Conservation (phyloP, 192 early-diverging fungal species). For the Entomortierella lignicola region DNA sequence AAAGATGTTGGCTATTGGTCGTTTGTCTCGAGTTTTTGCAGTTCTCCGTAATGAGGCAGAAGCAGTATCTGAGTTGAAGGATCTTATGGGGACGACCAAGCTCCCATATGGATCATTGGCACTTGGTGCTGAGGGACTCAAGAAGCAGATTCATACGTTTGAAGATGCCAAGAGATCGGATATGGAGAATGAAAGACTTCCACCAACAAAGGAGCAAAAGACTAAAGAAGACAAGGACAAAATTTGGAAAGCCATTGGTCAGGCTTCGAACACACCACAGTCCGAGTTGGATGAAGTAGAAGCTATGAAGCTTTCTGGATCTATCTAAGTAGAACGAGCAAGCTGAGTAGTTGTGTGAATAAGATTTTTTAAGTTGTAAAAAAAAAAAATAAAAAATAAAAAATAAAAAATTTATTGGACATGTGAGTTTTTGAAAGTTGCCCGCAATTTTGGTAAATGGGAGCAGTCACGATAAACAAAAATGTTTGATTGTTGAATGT, state of each 20-base stretch:
- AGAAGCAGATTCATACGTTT: constrained; percentile 90
- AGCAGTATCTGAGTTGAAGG: constrained; percentile 93
- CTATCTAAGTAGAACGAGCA: constrained; percentile 5
- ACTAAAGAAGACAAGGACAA: constrained; percentile 53
- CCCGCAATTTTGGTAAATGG: too few relatives aligned
- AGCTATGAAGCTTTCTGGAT: constrained; percentile 45
- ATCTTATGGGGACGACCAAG: constrained; percentile 82
- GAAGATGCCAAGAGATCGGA: constrained; percentile 94
- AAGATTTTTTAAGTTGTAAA: too few relatives aligned
- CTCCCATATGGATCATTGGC: constrained; percentile 90
- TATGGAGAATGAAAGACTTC: constrained; percentile 92
- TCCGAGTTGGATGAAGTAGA: constrained; percentile 47
- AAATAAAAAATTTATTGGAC: too few relatives aligned
- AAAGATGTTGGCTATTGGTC: constrained; percentile 94
- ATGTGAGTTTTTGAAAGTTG: too few relatives aligned
- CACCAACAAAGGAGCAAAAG: constrained; percentile 73
- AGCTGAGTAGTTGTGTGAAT: too few relatives aligned
- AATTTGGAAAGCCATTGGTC: constrained; percentile 41
- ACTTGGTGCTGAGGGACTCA: constrained; percentile 92
- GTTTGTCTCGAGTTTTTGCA: constrained; percentile 90
- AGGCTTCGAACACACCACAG: constrained; percentile 43
- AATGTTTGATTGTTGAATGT: too few relatives aligned
- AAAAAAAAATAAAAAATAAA: too few relatives aligned
- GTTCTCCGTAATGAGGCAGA: constrained; percentile 93
- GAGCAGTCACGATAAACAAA: constrained; percentile 20